phyloP scores from a whole-genome alignment of 2,329 filamentous ascomycete species.

The Talaromyces sp. region DNA sequence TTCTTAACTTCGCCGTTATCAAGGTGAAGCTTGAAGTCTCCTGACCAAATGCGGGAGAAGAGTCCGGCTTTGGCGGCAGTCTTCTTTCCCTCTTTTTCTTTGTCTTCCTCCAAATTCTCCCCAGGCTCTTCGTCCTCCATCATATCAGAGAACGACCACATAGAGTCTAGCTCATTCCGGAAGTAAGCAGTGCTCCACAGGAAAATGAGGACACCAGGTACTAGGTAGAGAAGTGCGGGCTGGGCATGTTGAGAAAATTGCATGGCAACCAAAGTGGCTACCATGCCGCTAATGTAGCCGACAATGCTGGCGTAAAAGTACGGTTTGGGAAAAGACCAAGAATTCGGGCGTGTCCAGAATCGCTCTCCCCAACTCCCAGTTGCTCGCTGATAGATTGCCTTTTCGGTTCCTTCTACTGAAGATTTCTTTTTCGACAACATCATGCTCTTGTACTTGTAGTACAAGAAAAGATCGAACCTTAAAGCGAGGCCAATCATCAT shows the following conservation, averaged over 20 bases:
- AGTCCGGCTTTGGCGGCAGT: conserved; percentile 30
- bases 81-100: conserved; percentile 48
- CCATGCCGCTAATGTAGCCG: conserved; percentile 76
- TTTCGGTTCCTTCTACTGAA: conserved; percentile 23
- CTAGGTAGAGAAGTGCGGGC: conserved; percentile 86
- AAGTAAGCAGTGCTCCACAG: conserved; percentile 70
- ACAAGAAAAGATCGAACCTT: conserved; percentile 84
- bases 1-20: conserved; percentile 12
- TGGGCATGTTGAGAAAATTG: conserved; percentile 77
- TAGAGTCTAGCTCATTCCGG: conserved; percentile 67
- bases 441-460: conserved; percentile 68
- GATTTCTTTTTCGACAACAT: conserved; percentile 28
- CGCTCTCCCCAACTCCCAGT: conserved; percentile 77
- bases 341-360: conserved; percentile 63
- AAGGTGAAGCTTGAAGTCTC: conserved; percentile 22
- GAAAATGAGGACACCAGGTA: conserved; percentile 74
- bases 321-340: conserved; percentile 65
- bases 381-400: conserved; percentile 50
- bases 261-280: conserved; percentile 72
- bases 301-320: conserved; percentile 77
- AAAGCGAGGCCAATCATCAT: conserved; percentile 85
- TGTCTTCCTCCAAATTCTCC: conserved; percentile 17
- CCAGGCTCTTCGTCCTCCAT: conserved; percentile 39
- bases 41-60: conserved; percentile 30
- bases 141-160: conserved; percentile 79